Evolutionary conservation across 129 eudicot genomes (phyloP), one percentile per base, ranked within the genome.

Genomic region (Saposhnikovia divaricata): DNA sequence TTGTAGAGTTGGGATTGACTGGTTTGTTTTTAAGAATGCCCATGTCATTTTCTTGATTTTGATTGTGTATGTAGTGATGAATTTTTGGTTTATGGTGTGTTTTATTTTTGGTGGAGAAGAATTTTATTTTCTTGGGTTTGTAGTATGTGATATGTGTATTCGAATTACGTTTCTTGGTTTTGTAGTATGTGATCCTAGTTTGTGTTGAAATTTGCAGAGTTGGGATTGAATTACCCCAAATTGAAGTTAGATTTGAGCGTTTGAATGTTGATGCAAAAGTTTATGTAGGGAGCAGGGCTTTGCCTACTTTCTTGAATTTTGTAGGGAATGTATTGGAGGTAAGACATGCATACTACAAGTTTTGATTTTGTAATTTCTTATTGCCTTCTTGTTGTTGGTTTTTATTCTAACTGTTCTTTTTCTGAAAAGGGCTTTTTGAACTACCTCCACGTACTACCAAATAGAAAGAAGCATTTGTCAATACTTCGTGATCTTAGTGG

Each of bases 171-270:
- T 18, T 18, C 16, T 13, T 18, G 34, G 70, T 25, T 21, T 51
- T 57, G 3, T 19, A 7, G 37, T 25, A 2, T 25, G 12, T 46
- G 47, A 10, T 37, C 43, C 23, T 27, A 50, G 27, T 28, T 61
- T 74, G 72, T 16, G 15, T 78, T 39, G 55, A 73, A 83, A 73
- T 38, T 51, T n/a, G 27, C 88, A 92, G 97, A 83, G 97, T 92
- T 75, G 94, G 94, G 28, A 86, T 92, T 81, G 85, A 80, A 19
- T 82, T 92, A 72, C 98, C 97, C 72, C 88, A 91, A 38, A 87
- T 93, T 69, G 97, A 93, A 89, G 97, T 93, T n/a, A 84, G 89
- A 65, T 93, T 82, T 66, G 89, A 93, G 83, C 92, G 91, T 82
- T 77, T 93, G 51, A 91, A 72, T 72, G 87, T 93, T 46, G 97